phyloP scores from a whole-genome alignment of 2,329 filamentous ascomycete genomes.

The Paecilomyces sp. region DNA sequence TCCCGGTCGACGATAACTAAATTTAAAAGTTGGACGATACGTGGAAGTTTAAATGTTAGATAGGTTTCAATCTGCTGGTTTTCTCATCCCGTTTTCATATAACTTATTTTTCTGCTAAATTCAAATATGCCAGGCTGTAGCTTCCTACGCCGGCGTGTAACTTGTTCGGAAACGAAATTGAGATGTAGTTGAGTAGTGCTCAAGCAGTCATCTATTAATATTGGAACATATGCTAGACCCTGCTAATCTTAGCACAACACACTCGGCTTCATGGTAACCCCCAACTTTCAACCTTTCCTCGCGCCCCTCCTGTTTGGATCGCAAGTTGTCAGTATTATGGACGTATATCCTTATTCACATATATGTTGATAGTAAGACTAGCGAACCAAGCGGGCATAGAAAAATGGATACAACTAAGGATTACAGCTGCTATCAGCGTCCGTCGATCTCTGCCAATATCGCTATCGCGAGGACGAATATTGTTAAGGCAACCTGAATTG shows the following conservation, averaged over 20 bases:
- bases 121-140: neutral
- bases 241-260: too few species aligned
- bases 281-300: too few species aligned
- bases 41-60: neutral
- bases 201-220: neutral
- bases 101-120: neutral
- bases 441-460: neutral
- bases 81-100: neutral
- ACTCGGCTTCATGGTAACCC: too few species aligned
- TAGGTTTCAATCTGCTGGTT: neutral
- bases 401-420: too few species aligned
- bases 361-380: too few species aligned
- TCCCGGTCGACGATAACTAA: neutral
- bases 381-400: too few species aligned
- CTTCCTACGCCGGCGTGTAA: neutral
- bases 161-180: neutral
- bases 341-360: too few species aligned
- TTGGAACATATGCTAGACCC: neutral
- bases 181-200: neutral
- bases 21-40: neutral
- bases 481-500: slow-evolving; percentile 7
- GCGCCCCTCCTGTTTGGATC: too few species aligned
- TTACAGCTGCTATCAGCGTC: neutral
- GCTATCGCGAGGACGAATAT: neutral
- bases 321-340: too few species aligned